Conservation (phyloP, 2,329 filamentous ascomycete genomes). For the Sporothrix pseudoabietina region DNA sequence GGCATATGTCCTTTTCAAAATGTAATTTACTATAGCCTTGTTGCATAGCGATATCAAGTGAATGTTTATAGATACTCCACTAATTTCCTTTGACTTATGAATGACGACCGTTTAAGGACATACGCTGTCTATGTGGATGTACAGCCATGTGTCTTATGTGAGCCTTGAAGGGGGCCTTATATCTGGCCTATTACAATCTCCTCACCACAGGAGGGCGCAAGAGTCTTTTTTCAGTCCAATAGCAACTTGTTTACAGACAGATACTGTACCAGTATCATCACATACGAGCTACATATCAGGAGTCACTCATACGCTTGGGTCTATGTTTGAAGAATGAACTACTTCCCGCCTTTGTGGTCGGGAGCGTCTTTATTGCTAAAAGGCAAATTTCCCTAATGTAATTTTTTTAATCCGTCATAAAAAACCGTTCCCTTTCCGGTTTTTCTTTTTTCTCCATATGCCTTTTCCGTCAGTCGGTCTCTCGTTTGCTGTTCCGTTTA, state of each 20-base stretch:
- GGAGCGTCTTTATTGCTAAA: slow-evolving; percentile 18
- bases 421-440: slow-evolving; percentile 14
- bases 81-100: not conserved
- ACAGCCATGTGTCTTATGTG: not conserved
- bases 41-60: not conserved
- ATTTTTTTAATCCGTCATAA: slow-evolving; percentile 20
- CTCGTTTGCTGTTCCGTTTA: not conserved
- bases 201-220: no score
- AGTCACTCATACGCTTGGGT: not conserved
- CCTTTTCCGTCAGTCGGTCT: slow-evolving; percentile 6
- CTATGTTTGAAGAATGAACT: slow-evolving; percentile 11
- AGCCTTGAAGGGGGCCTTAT: no score
- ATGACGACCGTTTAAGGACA: not conserved
- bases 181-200: no score
- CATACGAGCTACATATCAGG: no score
- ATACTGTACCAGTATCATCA: no score
- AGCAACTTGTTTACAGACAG: no score
- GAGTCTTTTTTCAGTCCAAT: no score
- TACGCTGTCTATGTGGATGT: not conserved
- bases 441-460: not conserved
- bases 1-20: not conserved
- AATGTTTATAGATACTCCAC: not conserved
- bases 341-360: slow-evolving; percentile 9
- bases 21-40: not conserved
- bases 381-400: slow-evolving; percentile 1